Percentiles rank a stretch among this genome's conserved stretches.
These are phyloP conservation scores for Lactarius sanguifluus DNA, from an alignment of 768 basidiomycete species.

Conservation along the genomic window DNA sequence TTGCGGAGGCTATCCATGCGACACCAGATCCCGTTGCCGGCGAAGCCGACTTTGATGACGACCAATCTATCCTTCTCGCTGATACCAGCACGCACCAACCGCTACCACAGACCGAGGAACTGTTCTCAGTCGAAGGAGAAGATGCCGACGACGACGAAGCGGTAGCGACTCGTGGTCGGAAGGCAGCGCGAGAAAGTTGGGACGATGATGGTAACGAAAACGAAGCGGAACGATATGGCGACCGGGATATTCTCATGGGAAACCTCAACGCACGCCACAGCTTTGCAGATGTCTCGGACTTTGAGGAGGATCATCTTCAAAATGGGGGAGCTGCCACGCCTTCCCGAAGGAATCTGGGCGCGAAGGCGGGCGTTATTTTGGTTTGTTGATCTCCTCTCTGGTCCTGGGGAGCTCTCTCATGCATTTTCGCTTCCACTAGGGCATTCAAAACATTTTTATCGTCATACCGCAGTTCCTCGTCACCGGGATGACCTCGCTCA, in stretches of 20 bases:
- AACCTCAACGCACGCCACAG: slow-evolving; percentile 27
- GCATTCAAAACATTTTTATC: slow-evolving; percentile 93
- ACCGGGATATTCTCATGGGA: slow-evolving; percentile 25
- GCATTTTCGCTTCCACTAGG: slow-evolving; percentile 45
- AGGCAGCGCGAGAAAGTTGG: slow-evolving; percentile 33
- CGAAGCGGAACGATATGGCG: slow-evolving; percentile 26
- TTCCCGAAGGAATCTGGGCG: slow-evolving; percentile 48
- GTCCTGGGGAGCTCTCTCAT: slow-evolving; percentile 9
- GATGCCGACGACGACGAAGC: slow-evolving; percentile 28
- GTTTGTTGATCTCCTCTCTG: slow-evolving; percentile 43
- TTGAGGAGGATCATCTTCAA: slow-evolving; percentile 9
- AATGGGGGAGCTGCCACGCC: slow-evolving; percentile 2
- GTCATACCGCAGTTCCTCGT: slow-evolving; percentile 95
- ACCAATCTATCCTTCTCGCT: slow-evolving; percentile 40
- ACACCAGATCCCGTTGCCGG: slow-evolving; percentile 41
- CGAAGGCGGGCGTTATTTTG: slow-evolving; percentile 86
- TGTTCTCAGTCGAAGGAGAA: slow-evolving; percentile 36
- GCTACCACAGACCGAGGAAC: slow-evolving; percentile 31
- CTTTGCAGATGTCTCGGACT: slow-evolving; percentile 22
- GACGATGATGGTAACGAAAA: slow-evolving; percentile 34
- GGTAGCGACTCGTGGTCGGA: slow-evolving; percentile 11
- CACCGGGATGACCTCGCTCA: slow-evolving; percentile 77
- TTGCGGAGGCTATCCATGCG: slow-evolving; percentile 83
- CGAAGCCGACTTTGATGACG: slow-evolving; percentile 34
- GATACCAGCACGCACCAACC: slow-evolving; percentile 38